Base-by-base conservation (phyloP, 1,284 basidiomycete species). In the Flammula alnicola region DNA sequence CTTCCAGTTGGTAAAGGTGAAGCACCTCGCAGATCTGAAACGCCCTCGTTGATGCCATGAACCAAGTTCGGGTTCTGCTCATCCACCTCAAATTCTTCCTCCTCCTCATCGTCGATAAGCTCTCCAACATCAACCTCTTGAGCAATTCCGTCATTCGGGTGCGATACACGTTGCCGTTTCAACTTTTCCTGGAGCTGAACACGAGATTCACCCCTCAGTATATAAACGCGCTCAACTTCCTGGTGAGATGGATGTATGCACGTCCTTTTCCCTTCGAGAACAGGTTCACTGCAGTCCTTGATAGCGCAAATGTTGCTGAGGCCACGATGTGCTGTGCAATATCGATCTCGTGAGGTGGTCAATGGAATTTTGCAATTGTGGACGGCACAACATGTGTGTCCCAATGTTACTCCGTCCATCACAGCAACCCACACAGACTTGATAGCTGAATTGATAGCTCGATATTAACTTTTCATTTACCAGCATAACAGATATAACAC, bases 301-400 rank as follows among this genome's bases (percentile, higher is more conserved):
- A 55, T 25, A 5, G 38, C 41, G 16, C 54, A 55, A 2, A 42
- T 22, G 4, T 14, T 37, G 17, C 36, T 41, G 17, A 45, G n/a
- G 37, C 9, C 2, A 14, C n/a, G 20, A 29, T 55, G 54, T 1
- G 12, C 26, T 9, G 23, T 7, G 20, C 54, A 55, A 35, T 32
- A 55, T 7, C 37, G 42, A 35, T 55, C 30, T 33, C 41, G 33
- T 12, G 26, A 36, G 12, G 19, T 42, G 4, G 41, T 35, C 10
- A 55, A 35, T 9, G 54, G 50, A 37, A 39, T 46, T 30, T 45
- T 30, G 38, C 54, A 55, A 37, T 49, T 46, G 23, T 27, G 38
- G 3, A 42, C 27, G 9, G 23, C 38, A 32, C 47, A 52, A 16
- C 49, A 48, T 12, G 42, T 29, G 20, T 45, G 42, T 12, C 53